phyloP scores from a whole-genome alignment of 2,329 filamentous ascomycete genomes.

The Chalaropsis thielavioides region DNA sequence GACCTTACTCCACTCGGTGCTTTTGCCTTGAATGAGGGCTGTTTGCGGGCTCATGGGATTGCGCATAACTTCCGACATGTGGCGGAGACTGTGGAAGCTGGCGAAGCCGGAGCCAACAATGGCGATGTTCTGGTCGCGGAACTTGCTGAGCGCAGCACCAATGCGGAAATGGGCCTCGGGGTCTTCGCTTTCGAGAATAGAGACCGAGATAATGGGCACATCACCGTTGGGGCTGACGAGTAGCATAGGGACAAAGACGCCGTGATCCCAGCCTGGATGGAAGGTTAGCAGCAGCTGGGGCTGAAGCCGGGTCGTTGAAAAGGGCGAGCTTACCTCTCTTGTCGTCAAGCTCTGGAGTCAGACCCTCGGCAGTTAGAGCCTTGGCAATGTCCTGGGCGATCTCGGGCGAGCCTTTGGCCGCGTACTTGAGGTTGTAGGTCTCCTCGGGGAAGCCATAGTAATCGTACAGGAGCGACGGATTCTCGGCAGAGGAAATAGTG shows the following conservation, averaged over 20 bases:
- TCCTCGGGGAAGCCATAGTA: slow-evolving; percentile 45
- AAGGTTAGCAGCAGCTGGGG: neutral
- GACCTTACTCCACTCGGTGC: slow-evolving; percentile 32
- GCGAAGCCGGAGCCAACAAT: slow-evolving; percentile 47
- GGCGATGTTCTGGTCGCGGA: slow-evolving; percentile 41
- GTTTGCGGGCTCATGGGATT: slow-evolving; percentile 19
- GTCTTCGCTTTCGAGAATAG: slow-evolving; percentile 38
- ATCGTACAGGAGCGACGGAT: slow-evolving; percentile 40
- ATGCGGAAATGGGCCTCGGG: slow-evolving; percentile 35
- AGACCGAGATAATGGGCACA: slow-evolving; percentile 43
- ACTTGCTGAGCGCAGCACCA: slow-evolving; percentile 35
- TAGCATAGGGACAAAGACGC: slow-evolving; percentile 44
- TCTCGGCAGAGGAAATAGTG: slow-evolving; percentile 35
- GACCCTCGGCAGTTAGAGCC: slow-evolving; percentile 33
- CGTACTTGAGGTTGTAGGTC: slow-evolving; percentile 40
- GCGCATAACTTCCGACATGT: slow-evolving; percentile 29
- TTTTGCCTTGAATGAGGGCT: slow-evolving; percentile 22
- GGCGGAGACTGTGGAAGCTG: slow-evolving; percentile 39
- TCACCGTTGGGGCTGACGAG: slow-evolving; percentile 38
- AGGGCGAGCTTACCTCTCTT: slow-evolving; percentile 21
- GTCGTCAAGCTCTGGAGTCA: slow-evolving; percentile 28
- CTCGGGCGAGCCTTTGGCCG: slow-evolving; percentile 40
- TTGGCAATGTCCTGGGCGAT: slow-evolving; percentile 35
- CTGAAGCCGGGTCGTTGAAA: neutral
- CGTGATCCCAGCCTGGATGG: slow-evolving; percentile 39